phyloP scores from a whole-genome alignment of 2,329 filamentous ascomycete species.

The Fusarium goolgardi region DNA sequence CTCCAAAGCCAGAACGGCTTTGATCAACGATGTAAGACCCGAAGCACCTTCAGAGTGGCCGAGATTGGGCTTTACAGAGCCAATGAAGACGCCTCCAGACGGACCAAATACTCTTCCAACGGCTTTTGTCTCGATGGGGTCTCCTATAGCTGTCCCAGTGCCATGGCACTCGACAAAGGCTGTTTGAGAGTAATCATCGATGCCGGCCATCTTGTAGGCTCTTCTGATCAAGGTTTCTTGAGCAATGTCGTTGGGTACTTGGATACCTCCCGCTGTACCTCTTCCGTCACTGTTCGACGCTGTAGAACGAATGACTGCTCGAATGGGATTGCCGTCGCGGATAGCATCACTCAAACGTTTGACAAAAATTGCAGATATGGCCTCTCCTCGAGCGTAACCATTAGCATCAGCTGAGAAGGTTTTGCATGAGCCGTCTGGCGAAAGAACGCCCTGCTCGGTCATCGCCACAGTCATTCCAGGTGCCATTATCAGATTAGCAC shows the following conservation, averaged over 20 bases:
- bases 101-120: conserved; percentile 4
- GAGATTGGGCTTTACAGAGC: conserved; percentile 3
- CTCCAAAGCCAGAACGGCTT: conserved; percentile 48
- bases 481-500: conserved; percentile 15
- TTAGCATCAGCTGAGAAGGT: conserved; percentile 18
- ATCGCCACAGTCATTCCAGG: conserved; percentile 10
- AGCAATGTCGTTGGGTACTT: neutral
- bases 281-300: conserved; percentile 23
- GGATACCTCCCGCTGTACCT: conserved; percentile 8
- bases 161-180: conserved; percentile 8
- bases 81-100: neutral
- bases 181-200: neutral
- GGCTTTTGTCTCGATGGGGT: conserved; percentile 6
- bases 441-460: conserved; percentile 6
- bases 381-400: conserved; percentile 31
- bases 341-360: neutral
- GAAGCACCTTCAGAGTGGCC: conserved; percentile 7
- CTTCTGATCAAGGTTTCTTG: conserved; percentile 8
- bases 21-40: neutral
- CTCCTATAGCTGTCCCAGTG: conserved; percentile 8
- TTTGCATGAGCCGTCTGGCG: conserved; percentile 11
- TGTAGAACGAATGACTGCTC: conserved; percentile 1
- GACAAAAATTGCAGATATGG: conserved; percentile 16
- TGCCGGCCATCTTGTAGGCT: neutral
- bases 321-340: neutral